phyloP scores from a whole-genome alignment of 1,139 yeast species.

The Yamadazyma sp. region DNA sequence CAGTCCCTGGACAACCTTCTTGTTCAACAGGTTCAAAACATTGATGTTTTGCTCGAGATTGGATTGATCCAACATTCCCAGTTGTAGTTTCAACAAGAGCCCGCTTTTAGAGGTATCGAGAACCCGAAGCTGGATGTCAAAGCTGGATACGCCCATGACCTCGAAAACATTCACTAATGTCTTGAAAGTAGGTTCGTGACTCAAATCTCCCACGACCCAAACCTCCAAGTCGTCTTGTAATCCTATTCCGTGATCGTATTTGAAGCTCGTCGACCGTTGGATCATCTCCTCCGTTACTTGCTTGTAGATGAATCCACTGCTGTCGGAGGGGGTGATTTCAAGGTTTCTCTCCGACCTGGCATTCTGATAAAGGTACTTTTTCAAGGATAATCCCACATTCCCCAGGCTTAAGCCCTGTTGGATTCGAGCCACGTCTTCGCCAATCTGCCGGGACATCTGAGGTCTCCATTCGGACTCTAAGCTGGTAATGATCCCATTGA shows the following conservation, averaged over 20 bases:
- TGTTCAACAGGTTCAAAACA: neutral
- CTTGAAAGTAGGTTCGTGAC: conserved; percentile 26
- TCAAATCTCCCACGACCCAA: conserved; percentile 61
- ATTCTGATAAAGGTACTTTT: conserved; percentile 30
- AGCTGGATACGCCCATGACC: conserved; percentile 28
- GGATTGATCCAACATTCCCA: conserved; percentile 14
- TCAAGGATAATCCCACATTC: conserved; percentile 22
- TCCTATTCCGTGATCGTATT: conserved; percentile 14
- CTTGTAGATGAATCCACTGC: conserved; percentile 35
- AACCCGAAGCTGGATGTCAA: conserved; percentile 38
- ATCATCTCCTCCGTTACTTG: conserved; percentile 29
- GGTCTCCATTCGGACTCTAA: conserved; percentile 40
- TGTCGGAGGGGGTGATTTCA: conserved; percentile 34
- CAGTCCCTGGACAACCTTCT: neutral
- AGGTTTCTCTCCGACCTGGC: conserved; percentile 36
- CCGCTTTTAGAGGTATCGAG: conserved; percentile 13
- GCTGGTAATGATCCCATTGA: conserved; percentile 68
- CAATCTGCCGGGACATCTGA: conserved; percentile 38
- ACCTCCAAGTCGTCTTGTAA: conserved; percentile 30
- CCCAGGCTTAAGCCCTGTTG: conserved; percentile 25
- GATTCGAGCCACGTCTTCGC: conserved; percentile 35
- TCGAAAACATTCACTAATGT: conserved; percentile 42
- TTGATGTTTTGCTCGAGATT: conserved; percentile 19
- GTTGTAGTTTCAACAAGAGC: conserved; percentile 9
- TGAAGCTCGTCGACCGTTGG: conserved; percentile 20